Percentiles rank a stretch among this genome's conserved stretches.
phyloP scores from a whole-genome alignment of 2,329 filamentous ascomycete species.

The Cephalotrichum gorgonifer region DNA sequence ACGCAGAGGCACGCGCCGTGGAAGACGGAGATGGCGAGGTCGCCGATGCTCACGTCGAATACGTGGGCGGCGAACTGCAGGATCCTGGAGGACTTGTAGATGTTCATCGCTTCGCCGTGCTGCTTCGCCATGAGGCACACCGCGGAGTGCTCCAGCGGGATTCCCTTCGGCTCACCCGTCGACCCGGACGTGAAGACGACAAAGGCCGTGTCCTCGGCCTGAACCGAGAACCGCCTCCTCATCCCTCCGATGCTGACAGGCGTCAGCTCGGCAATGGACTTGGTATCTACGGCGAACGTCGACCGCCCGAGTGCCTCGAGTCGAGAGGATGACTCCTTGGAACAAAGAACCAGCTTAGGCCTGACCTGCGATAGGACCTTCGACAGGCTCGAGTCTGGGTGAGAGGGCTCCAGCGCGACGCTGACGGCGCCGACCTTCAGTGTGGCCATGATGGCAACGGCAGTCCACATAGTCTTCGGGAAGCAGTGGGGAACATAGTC shows the following conservation, averaged over 20 bases:
- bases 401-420: not conserved
- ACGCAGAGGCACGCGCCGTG: constrained; percentile 14
- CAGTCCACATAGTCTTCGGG: constrained; percentile 16
- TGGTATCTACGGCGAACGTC: not conserved
- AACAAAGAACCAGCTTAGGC: constrained; percentile 9
- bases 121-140: not conserved
- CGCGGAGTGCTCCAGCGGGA: constrained; percentile 18
- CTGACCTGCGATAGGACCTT: constrained; percentile 10
- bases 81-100: not conserved
- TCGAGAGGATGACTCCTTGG: constrained; percentile 10
- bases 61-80: constrained; percentile 11
- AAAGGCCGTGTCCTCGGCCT: constrained; percentile 9
- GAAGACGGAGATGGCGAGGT: constrained; percentile 10
- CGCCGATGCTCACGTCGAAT: constrained; percentile 8
- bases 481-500: constrained; percentile 16
- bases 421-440: constrained; percentile 14
- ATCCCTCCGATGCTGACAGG: not conserved
- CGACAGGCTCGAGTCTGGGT: constrained; percentile 6
- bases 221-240: not conserved
- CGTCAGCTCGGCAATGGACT: not conserved
- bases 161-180: constrained; percentile 39
- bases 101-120: not conserved
- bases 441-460: constrained; percentile 14
- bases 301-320: constrained; percentile 9
- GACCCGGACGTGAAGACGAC: constrained; percentile 44